phyloP scores from a whole-genome alignment of 352 stramenopile genomes.

The Phytophthora crassamura region DNA sequence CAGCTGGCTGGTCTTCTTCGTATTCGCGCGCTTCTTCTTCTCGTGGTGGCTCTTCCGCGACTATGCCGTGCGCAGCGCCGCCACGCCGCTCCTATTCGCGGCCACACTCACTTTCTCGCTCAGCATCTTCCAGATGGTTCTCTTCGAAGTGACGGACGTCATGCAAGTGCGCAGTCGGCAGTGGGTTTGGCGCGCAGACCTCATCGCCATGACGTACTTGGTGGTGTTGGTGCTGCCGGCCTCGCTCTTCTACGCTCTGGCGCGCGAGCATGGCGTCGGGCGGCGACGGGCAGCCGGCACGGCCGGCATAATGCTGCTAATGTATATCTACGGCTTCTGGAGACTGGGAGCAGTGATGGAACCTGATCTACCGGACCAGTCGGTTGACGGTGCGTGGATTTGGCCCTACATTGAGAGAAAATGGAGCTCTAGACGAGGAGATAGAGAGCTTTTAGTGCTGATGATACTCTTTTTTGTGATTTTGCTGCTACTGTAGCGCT shows the following conservation, averaged over 20 bases:
- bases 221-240: slow-evolving; percentile 79
- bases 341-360: slow-evolving; percentile 64
- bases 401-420: slow-evolving; percentile 1
- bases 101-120: slow-evolving; percentile 79
- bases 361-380: slow-evolving; percentile 43
- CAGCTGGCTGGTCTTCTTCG: slow-evolving; percentile 67
- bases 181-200: slow-evolving; percentile 78
- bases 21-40: slow-evolving; percentile 84
- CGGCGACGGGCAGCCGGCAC: slow-evolving; percentile 30
- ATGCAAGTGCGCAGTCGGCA: slow-evolving; percentile 68
- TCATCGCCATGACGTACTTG: slow-evolving; percentile 81
- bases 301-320: slow-evolving; percentile 36
- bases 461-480: slow-evolving; percentile 14
- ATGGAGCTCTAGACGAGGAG: slow-evolving; percentile 9
- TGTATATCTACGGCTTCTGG: slow-evolving; percentile 85
- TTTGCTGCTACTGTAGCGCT: slow-evolving; percentile 38
- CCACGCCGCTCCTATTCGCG: slow-evolving; percentile 75
- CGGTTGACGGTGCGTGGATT: slow-evolving; percentile 56
- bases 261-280: slow-evolving; percentile 62
- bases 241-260: slow-evolving; percentile 78
- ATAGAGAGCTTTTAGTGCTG: slow-evolving; percentile 4
- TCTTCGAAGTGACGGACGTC: slow-evolving; percentile 83
- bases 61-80: slow-evolving; percentile 71
- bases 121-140: slow-evolving; percentile 81
- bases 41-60: slow-evolving; percentile 86